Evolutionary conservation across 73 alveolate species (phyloP), one percentile per base, ranked within the genome.

Genomic region (Paramecium sexaurelia): DNA sequence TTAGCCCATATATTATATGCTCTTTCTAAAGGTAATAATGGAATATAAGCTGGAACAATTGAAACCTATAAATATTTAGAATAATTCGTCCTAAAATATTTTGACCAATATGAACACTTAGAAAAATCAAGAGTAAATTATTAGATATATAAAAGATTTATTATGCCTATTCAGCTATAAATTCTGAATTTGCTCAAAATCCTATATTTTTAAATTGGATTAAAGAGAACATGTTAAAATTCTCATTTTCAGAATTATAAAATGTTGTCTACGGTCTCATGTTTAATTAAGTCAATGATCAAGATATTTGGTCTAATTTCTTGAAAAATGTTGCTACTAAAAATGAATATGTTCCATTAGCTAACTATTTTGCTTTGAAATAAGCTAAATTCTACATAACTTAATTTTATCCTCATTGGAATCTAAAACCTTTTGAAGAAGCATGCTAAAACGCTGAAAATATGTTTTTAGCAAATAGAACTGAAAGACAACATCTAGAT

Each of bases 261-360:
- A 78, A 78, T 78, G 75, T 78, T 22, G 75, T 43, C 36, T 78
- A 78, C 33, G 90, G 90, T 7, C 27, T 78, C 7, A 78, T 78
- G 90, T 78, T 39, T 32, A 20, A 78, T 41, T 32, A 24, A 78
- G 43, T 22, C 4, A 40, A 36, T 29, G 90, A 78, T 78, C 4
- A 78, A 24, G 90, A 78, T 4, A 78, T 78, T 41, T 78, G 90
- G 90, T 20, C 55, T 13, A 45, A 45, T 78, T 78, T 78, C 33
- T 13, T 45, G 7, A 78, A 45, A 78, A 78, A 78, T 24, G 55
- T 41, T 0, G 68, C 61, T 9, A 29, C 43, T 22, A 41, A 22
- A 39, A 45, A 27, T 7, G 90, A 78, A 22, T 78, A 26, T 22
- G 33, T 78, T 39, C 90, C 90, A 0, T 45, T 78, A 13, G 68